Evolutionary conservation across 1,284 basidiomycete species (phyloP).

Genomic region (Phenoliferia sp.): DNA sequence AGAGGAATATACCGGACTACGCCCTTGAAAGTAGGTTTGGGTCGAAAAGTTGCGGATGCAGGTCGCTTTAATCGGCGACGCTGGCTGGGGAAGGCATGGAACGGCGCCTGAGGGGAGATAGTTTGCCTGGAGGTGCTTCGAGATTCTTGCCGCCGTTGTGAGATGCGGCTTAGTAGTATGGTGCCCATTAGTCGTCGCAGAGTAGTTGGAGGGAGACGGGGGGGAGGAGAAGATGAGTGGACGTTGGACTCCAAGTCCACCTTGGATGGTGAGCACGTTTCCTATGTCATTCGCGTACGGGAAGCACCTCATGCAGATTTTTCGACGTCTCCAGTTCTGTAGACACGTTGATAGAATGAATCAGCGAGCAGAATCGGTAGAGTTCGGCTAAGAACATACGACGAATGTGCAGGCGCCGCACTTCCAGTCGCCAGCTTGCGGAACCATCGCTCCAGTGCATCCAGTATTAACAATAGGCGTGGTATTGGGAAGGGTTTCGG

Average conservation of each 20-base stretch:
- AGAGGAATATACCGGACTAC: too few relatives aligned
- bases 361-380: too few relatives aligned
- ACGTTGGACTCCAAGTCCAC: slow-evolving; percentile 14
- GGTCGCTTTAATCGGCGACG: too few relatives aligned
- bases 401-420: slow-evolving; percentile 40
- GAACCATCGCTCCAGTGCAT: slow-evolving; percentile 40
- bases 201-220: not conserved
- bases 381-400: slow-evolving; percentile 17
- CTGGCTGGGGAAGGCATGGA: too few relatives aligned
- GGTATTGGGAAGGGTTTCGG: not conserved
- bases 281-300: slow-evolving; percentile 27
- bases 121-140: too few relatives aligned
- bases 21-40: too few relatives aligned
- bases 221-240: not conserved
- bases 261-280: slow-evolving; percentile 25
- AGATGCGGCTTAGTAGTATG: too few relatives aligned
- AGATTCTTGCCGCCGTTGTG: too few relatives aligned
- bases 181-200: too few relatives aligned
- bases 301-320: slow-evolving; percentile 10
- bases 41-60: too few relatives aligned
- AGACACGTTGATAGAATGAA: not conserved
- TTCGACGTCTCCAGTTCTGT: slow-evolving; percentile 18
- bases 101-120: too few relatives aligned
- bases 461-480: slow-evolving; percentile 37
- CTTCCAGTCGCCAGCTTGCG: slow-evolving; percentile 42